A percentile compares a stretch with the other conserved stretches of the same genome.
phyloP scores from a whole-genome alignment of 306 rosid species.

The Heteromeles arbutifolia region DNA sequence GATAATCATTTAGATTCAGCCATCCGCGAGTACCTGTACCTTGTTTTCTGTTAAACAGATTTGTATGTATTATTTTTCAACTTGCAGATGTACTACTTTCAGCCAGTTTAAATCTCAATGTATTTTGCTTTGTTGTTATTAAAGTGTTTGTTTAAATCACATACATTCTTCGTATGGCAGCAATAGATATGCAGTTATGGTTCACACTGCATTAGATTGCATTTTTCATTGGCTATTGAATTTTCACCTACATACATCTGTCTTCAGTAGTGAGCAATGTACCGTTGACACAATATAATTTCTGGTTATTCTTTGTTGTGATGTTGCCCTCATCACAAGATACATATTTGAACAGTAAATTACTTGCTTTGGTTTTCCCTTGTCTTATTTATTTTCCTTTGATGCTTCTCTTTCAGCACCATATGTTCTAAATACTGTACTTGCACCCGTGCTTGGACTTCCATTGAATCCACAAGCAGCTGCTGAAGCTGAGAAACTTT shows the following conservation, averaged over 20 bases:
- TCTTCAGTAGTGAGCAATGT: neutral
- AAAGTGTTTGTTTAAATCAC: neutral
- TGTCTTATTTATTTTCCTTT: conserved; percentile 2
- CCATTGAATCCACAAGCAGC: conserved; percentile 54
- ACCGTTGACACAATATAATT: neutral
- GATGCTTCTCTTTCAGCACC: conserved; percentile 39
- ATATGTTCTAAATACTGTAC: conserved; percentile 43
- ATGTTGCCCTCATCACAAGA: neutral
- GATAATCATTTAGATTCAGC: neutral
- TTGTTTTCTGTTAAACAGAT: neutral
- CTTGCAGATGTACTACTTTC: neutral
- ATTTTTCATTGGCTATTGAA: neutral
- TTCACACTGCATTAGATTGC: neutral
- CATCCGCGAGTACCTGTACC: neutral
- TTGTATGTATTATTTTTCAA: neutral
- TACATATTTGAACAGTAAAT: neutral
- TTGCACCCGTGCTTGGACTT: conserved; percentile 62
- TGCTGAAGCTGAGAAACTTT: conserved; percentile 54
- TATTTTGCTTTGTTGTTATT: neutral
- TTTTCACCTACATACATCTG: neutral
- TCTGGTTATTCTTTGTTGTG: neutral
- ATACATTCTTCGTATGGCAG: neutral
- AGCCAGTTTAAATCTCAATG: neutral
- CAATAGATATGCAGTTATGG: neutral
- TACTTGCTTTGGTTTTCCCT: conserved; percentile 9